phyloP scores from a whole-genome alignment of 1,284 basidiomycete species.

The Kwoniella shivajii region DNA sequence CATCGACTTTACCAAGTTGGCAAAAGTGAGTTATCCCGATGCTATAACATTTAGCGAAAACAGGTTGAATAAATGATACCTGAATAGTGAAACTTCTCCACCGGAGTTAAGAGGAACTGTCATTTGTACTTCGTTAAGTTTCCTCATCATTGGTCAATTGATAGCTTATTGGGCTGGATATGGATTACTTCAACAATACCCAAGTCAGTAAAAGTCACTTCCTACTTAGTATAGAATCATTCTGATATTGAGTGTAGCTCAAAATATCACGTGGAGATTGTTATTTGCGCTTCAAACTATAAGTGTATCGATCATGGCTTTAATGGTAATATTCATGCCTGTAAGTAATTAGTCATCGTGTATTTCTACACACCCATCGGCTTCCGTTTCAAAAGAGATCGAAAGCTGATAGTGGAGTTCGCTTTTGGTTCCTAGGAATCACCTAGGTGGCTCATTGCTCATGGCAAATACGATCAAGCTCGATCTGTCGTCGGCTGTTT shows the following conservation, averaged over 20 bases:
- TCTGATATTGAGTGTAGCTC: slow-evolving; percentile 9
- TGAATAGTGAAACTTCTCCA: slow-evolving; percentile 18
- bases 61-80: too few species aligned
- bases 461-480: slow-evolving; percentile 10
- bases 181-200: slow-evolving; percentile 19
- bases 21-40: slow-evolving; percentile 8
- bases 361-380: not conserved
- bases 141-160: slow-evolving; percentile 27
- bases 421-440: slow-evolving; percentile 12
- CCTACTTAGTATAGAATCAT: not conserved
- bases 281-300: slow-evolving; percentile 14
- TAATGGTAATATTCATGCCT: slow-evolving; percentile 13
- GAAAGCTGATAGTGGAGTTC: not conserved
- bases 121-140: slow-evolving; percentile 24
- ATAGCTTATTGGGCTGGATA: slow-evolving; percentile 31
- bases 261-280: slow-evolving; percentile 15
- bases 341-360: not conserved
- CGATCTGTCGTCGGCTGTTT: slow-evolving; percentile 3
- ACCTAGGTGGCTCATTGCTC: slow-evolving; percentile 11
- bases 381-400: too few species aligned
- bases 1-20: slow-evolving; percentile 25
- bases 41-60: too few species aligned
- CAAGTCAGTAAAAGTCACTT: not conserved
- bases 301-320: slow-evolving; percentile 3
- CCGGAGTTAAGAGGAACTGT: slow-evolving; percentile 23